Percentiles rank a stretch among this genome's conserved stretches.
Evolutionary conservation across 1,139 yeast genomes (phyloP).

Genomic region (Blastobotrys ciferrii): DNA sequence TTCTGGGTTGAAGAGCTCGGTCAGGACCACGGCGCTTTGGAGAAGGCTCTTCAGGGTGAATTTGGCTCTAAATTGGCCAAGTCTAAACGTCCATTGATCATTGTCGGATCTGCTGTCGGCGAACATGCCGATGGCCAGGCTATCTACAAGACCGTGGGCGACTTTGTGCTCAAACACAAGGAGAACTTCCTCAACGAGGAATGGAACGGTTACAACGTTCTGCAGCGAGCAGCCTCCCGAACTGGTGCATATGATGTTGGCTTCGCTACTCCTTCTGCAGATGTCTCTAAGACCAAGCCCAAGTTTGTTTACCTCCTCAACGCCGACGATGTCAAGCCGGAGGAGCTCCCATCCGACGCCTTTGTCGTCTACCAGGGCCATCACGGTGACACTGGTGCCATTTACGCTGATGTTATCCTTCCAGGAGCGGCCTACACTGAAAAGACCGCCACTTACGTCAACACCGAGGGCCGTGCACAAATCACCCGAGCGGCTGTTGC

Average conservation of each 20-base stretch:
- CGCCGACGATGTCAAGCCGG: slow-evolving; percentile 74
- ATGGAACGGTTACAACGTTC: slow-evolving; percentile 81
- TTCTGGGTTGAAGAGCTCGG: slow-evolving; percentile 69
- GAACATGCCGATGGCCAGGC: slow-evolving; percentile 67
- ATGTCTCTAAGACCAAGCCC: slow-evolving; percentile 54
- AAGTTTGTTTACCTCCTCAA: slow-evolving; percentile 79
- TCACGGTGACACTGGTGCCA: slow-evolving; percentile 89
- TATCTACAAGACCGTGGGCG: slow-evolving; percentile 59
- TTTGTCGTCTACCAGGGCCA: slow-evolving; percentile 91
- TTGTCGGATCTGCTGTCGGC: slow-evolving; percentile 78
- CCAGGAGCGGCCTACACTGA: slow-evolving; percentile 92
- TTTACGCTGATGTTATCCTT: slow-evolving; percentile 80
- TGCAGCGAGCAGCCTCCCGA: slow-evolving; percentile 86
- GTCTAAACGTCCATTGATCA: slow-evolving; percentile 75
- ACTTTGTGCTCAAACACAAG: slow-evolving; percentile 56
- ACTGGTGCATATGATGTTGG: slow-evolving; percentile 87
- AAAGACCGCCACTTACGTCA: slow-evolving; percentile 82
- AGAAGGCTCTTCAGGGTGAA: slow-evolving; percentile 62
- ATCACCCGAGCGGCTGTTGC: slow-evolving; percentile 82
- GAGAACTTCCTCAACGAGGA: slow-evolving; percentile 62
- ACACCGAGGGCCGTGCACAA: slow-evolving; percentile 90
- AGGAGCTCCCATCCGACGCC: slow-evolving; percentile 78
- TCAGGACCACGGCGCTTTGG: slow-evolving; percentile 54
- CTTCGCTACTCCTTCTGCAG: slow-evolving; percentile 55
- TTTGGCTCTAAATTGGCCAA: slow-evolving; percentile 65